Evolutionary conservation across 1,284 basidiomycete species (phyloP), one percentile per base, ranked within the genome.

Genomic region (Ustilago trichophora): DNA sequence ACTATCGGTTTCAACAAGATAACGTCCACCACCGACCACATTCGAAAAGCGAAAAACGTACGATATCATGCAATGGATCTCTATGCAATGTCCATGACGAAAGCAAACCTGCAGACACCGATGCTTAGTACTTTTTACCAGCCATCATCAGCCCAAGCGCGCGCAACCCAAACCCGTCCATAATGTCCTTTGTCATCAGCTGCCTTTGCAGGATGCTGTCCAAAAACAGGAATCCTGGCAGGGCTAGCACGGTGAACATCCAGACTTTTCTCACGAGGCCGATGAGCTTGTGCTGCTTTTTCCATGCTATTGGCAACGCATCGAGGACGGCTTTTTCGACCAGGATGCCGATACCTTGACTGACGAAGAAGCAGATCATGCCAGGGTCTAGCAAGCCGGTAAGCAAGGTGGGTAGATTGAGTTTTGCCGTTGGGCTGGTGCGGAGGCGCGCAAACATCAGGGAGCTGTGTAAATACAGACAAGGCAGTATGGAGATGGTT

Each of bases 361-460:
- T 46, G 18, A 68, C 19, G 29, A 68, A 68, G 51, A 68, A 68
- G 6, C 18, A 18, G n/a, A 45, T 48, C 65, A 68, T 68, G 15
- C 59, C 51, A 3, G 34, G 43, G 19, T 68, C 65, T 21, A 63
- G 19, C 50, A 68, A 51, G 27, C 19, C 43, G 3, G 22, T n/a
- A 6, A 55, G 19, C 2, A 59, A 21, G n/a, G 38, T 38, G 11
- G 24, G 7, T 1, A 53, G 13, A 10, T 44, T 19, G 10, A 36
- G 19, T 4, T 32, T 26, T 5, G 34, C 22, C 4, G 33, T 16
- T 7, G 43, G 37, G 1, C 27, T 29, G 12, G 29, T 42, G 8
- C 48, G 58, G 10, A 63, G 51, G 15, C 65, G 40, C 13, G 51
- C 31, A 15, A 68, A 52, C 50, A 68, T 58, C 42, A 34, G 45